Evolutionary conservation across 257 asterid genomes (phyloP), one percentile per base, ranked within the genome.

Genomic region (Solanum infundibuliforme): DNA sequence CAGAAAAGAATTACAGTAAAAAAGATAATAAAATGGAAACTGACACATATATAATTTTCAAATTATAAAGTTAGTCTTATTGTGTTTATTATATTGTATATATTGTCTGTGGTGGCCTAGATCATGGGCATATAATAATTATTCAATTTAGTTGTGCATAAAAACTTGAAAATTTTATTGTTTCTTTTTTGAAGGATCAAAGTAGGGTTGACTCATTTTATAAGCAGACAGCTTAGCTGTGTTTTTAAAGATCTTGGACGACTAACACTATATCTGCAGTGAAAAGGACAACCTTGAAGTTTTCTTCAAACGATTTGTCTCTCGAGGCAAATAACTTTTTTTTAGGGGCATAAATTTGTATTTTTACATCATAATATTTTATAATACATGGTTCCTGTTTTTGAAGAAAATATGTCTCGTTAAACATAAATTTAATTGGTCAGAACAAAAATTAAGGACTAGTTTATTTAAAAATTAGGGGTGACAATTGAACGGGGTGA

Each of bases 311-410:
- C 2, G 5, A 29, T 13, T 29, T 71, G 39, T 60, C 68, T 16
- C 62, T 52, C 62, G 2, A 52, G 23, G 23, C 4, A 52, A 58
- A 58, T 7, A 7, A 58, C 12, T 58, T 55, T 58, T 58, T 20
- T 20, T 58, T 7, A 58, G 23, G 3, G 1, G 21, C 1, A 65
- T 69, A 29, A 27, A 0, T 29, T 69, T 69, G 0, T n/a, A 4
- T 65, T n/a, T 65, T 23, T 11, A 12, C 0, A 65, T 65, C 27
- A 65, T 65, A 65, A 9, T 62, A 25, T 25, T 27, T 66, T 31
- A 2, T 66, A 10, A 62, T 8, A 0, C 2, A 21, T 58, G 6
- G 0, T 8, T 21, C 0, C 0, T 58, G 0, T 8, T 58, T 58
- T 20, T n/a, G 3, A 4, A 62, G 7, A 62, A 8, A 10, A 9